Evolutionary conservation across 1,139 yeast genomes (phyloP), one percentile per base, ranked within the genome.

Genomic region (Suhomyces terraborum): DNA sequence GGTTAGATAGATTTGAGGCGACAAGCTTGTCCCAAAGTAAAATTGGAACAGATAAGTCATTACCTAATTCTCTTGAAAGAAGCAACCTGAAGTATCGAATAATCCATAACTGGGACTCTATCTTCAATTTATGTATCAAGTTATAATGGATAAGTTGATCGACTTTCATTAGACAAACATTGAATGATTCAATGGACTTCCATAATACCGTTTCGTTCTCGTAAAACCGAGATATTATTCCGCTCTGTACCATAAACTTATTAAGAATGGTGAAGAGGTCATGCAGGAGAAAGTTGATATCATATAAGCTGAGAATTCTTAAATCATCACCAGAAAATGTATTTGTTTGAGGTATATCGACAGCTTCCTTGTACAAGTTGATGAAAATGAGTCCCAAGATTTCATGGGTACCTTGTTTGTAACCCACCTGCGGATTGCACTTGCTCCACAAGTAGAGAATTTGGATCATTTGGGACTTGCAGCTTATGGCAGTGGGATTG

Each of bases 371-470:
- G 46, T 64, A 57, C n/a, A 81, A 47, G 45, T 73, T 75, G 43
- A 79, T 59, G 53, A 73, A 82, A 2, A 84, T 64, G 43, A 82
- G 56, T 1, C 88, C 89, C 47, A 81, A 65, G 10, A 84, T 66
- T 55, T 84, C 91, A 59, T 84, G 91, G 47, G 79, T 68, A 0
- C 91, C 91, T 54, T 84, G 91, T 51, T 78, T 81, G 56, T 84
- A 84, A 2, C 80, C 77, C n/a, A 72, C 66, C 30, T 61, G 58
- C 18, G 75, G 72, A 51, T 79, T 78, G 48, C 73, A 68, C 51
- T 75, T 73, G 22, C 80, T 63, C 75, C 82, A 80, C 6, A 76
- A 64, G 57, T 67, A 82, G 21, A 84, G 55, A 3, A 83, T 64
- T 49, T 77, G 76, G 17, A 77, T 67, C 46, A 84, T 62, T 35